Evolutionary conservation across 805 yeast genomes (phyloP).

Genomic region (Isabelozyma pseudorhagii): DNA sequence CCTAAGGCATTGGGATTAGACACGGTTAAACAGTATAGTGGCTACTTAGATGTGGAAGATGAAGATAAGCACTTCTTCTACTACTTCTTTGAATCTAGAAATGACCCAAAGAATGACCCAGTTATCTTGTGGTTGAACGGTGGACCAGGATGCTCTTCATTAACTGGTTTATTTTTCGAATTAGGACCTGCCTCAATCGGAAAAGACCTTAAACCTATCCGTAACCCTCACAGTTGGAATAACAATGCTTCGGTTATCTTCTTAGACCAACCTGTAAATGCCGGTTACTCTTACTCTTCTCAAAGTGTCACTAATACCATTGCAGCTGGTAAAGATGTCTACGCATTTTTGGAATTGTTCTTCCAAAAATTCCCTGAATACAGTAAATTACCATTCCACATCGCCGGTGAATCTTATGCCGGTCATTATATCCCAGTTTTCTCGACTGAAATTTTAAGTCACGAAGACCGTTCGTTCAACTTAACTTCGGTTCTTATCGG

Average conservation of each 20-base stretch:
- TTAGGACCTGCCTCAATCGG: constrained; percentile 26
- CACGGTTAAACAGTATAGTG: constrained; percentile 76
- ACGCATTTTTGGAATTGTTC: constrained; percentile 35
- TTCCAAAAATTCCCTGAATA: constrained; percentile 34
- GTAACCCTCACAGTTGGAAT: constrained; percentile 28
- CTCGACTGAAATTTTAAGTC: constrained; percentile 40
- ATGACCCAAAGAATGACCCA: constrained; percentile 29
- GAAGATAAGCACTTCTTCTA: constrained; percentile 51
- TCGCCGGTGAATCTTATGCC: constrained; percentile 45
- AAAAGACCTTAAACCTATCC: constrained; percentile 18
- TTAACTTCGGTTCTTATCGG: constrained; percentile 83
- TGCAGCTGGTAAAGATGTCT: constrained; percentile 34
- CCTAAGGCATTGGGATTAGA: constrained; percentile 80
- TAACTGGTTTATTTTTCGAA: constrained; percentile 27
- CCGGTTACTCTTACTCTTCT: constrained; percentile 20
- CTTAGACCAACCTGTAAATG: constrained; percentile 26
- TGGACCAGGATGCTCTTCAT: constrained; percentile 31
- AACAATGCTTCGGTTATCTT: constrained; percentile 24
- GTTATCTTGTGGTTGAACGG: constrained; percentile 30
- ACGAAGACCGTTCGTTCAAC: constrained; percentile 43
- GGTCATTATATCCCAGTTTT: constrained; percentile 49
- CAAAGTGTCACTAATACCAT: constrained; percentile 26
- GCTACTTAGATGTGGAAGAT: constrained; percentile 77
- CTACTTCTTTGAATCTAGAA: constrained; percentile 32
- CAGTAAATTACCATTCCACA: constrained; percentile 25